Evolutionary conservation across 2,329 filamentous ascomycete species (phyloP).

Genomic region (Malbranchea zuffiana): DNA sequence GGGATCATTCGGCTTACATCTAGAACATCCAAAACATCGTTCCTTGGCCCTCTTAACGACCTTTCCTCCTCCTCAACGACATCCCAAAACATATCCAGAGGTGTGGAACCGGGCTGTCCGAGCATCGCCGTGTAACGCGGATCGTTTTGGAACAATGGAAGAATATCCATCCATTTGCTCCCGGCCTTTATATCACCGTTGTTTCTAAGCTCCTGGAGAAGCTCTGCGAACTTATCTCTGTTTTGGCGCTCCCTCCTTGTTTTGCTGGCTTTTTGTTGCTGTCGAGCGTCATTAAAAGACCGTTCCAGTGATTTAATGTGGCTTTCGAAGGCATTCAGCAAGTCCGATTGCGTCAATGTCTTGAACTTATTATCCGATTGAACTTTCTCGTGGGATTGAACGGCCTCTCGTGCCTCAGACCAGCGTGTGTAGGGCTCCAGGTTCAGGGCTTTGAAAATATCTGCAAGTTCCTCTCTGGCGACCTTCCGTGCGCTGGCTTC

Average conservation of each 20-base stretch:
- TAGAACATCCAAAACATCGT: conserved; percentile 76
- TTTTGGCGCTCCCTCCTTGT: conserved; percentile 73
- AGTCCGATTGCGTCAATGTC: conserved; percentile 73
- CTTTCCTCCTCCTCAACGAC: conserved; percentile 87
- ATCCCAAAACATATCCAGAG: conserved; percentile 93
- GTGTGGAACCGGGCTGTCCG: conserved; percentile 71
- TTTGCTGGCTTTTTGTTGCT: conserved; percentile 74
- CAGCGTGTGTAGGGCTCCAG: conserved; percentile 90
- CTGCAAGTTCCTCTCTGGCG: conserved; percentile 72
- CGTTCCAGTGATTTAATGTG: conserved; percentile 90
- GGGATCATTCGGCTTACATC: conserved; percentile 51
- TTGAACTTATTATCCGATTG: conserved; percentile 76
- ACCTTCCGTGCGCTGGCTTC: conserved; percentile 62
- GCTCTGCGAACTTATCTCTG: conserved; percentile 64
- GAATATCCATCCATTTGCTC: conserved; percentile 77
- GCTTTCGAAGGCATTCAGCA: conserved; percentile 85
- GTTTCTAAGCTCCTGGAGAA: conserved; percentile 63
- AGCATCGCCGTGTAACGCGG: conserved; percentile 73
- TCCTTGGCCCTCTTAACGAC: conserved; percentile 66
- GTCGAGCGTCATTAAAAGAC: conserved; percentile 78
- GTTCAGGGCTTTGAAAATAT: conserved; percentile 66
- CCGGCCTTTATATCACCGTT: conserved; percentile 79
- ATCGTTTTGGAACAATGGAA: conserved; percentile 65
- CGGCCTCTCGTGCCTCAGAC: conserved; percentile 75
- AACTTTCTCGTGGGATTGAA: conserved; percentile 67